phyloP scores from a whole-genome alignment of 2,329 filamentous ascomycete genomes.

The Monilinia aucupariae region DNA sequence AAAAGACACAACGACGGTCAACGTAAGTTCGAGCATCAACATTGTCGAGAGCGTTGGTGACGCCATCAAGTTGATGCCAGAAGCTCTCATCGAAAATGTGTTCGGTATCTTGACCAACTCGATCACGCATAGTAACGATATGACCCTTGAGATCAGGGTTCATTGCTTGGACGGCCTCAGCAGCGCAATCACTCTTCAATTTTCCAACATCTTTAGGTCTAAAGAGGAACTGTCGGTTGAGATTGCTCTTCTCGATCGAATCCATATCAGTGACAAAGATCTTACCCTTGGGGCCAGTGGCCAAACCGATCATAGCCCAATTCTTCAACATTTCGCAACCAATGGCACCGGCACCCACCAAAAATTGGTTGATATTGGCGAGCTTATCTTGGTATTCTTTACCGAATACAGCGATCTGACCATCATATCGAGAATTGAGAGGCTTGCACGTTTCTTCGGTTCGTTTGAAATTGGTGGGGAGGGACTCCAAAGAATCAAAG shows the following conservation, averaged over 20 bases:
- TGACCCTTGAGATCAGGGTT: constrained; percentile 87
- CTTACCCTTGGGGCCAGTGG: constrained; percentile 78
- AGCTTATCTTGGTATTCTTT: constrained; percentile 92
- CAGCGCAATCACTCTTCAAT: constrained; percentile 93
- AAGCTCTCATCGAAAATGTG: constrained; percentile 91
- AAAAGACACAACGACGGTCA: constrained; percentile 93
- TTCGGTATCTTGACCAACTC: constrained; percentile 88
- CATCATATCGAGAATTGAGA: constrained; percentile 81
- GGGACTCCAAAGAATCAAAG: constrained; percentile 94
- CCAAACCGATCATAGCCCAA: constrained; percentile 98
- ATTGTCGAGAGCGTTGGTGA: constrained; percentile 96
- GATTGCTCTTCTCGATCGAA: constrained; percentile 96
- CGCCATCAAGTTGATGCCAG: constrained; percentile 80
- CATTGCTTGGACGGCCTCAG: constrained; percentile 86
- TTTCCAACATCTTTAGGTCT: constrained; percentile 87
- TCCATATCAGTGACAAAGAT: constrained; percentile 97
- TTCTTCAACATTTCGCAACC: constrained; percentile 99
- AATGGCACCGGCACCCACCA: constrained; percentile 94
- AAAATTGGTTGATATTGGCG: constrained; percentile 82
- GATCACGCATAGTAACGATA: constrained; percentile 79
- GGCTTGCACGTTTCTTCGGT: constrained; percentile 87
- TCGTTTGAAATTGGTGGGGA: constrained; percentile 68
- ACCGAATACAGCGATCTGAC: constrained; percentile 94
- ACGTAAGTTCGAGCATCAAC: constrained; percentile 96
- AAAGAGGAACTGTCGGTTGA: constrained; percentile 97